A percentile compares a stretch with the other conserved stretches of the same genome.
Conservation (phyloP, 768 basidiomycete species). For the Mycena chlorophos region DNA sequence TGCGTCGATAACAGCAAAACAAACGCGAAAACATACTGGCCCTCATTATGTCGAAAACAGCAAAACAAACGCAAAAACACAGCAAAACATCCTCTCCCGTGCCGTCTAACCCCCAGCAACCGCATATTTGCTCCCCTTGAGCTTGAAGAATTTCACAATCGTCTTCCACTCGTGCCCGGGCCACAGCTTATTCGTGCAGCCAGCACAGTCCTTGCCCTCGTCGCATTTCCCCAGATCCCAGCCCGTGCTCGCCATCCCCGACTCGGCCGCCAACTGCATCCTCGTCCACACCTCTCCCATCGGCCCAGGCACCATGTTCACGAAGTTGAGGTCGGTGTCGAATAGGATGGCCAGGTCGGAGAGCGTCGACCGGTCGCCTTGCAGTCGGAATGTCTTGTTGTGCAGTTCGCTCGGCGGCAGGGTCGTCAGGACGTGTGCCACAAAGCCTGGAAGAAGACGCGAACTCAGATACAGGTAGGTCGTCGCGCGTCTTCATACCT, state of each 20-base stretch:
- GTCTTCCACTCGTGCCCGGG: slow-evolving; percentile 35
- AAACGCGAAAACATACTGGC: too few relatives aligned
- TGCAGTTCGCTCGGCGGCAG: slow-evolving; percentile 23
- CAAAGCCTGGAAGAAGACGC: slow-evolving; percentile 23
- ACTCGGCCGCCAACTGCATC: slow-evolving; percentile 29
- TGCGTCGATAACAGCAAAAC: too few relatives aligned
- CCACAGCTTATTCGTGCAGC: slow-evolving; percentile 34
- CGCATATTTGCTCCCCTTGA: not conserved
- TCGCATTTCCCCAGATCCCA: slow-evolving; percentile 33
- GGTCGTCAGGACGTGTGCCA: slow-evolving; percentile 17
- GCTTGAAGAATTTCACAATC: slow-evolving; percentile 23
- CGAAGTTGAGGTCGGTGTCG: slow-evolving; percentile 17
- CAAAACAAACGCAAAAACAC: too few relatives aligned
- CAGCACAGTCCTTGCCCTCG: slow-evolving; percentile 31
- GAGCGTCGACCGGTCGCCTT: slow-evolving; percentile 35
- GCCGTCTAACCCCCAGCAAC: slow-evolving; percentile 3
- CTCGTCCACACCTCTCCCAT: slow-evolving; percentile 24
- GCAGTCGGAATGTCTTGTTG: slow-evolving; percentile 25
- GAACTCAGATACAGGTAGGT: slow-evolving; percentile 19
- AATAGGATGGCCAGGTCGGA: slow-evolving; percentile 17
- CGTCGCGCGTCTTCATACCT: too few relatives aligned
- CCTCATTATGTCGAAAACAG: too few relatives aligned
- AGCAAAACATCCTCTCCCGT: too few relatives aligned
- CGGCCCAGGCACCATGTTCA: slow-evolving; percentile 20
- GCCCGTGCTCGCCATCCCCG: slow-evolving; percentile 34